Base-by-base conservation (phyloP, 208 protist species). In the Acanthamoeba culbertsoni region DNA sequence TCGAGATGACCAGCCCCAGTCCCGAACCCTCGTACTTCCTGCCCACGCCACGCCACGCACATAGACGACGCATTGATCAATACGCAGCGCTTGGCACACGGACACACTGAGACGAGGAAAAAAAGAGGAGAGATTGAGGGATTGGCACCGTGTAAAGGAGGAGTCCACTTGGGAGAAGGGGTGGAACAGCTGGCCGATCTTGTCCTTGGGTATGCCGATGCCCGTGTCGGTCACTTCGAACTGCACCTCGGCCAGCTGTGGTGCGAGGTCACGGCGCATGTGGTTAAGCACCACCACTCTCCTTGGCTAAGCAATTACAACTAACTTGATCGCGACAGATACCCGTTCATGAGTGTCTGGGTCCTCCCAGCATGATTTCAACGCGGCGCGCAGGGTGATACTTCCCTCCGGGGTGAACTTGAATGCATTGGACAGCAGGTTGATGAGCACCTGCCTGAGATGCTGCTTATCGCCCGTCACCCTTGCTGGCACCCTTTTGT, bases 141-240 rank as follows among this genome's bases (percentile, higher is more conserved):
- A 48, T 12, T 35, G 20, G 28, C 89, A 37, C 28, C 65, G 12
- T 48, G 57, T 86, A 16, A 33, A 6, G 14, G 59, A 89, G 16
- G 53, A 89, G 28, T 75, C 51, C 23, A 93, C 92, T 37, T 94
- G 92, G 10, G 62, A 91, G 92, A 94, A 94, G 26, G 63, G 31
- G n/a, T 77, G 71, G 43, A 96, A 96, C 0, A 96, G 73, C 20
- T 92, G 63, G 23, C 82, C n/a, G 8, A 68, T 31, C 16, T 91
- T 91, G 37, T 93, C 82, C 0, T 84, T 55, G 2, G 94, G 79
- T n/a, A 96, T 96, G n/a, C 94, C 94, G 46, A 96, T 96, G 59
- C 94, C 94, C 33, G 90, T 95, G 46, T 96, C 94, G 51, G 84
- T 57, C 18, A 96, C 89, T 3, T 86, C 73, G 28, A 96, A 95